These are phyloP conservation scores for Dothideomycetes sp. DNA, from an alignment of 2,329 filamentous ascomycete genomes.

Conservation along the genomic window DNA sequence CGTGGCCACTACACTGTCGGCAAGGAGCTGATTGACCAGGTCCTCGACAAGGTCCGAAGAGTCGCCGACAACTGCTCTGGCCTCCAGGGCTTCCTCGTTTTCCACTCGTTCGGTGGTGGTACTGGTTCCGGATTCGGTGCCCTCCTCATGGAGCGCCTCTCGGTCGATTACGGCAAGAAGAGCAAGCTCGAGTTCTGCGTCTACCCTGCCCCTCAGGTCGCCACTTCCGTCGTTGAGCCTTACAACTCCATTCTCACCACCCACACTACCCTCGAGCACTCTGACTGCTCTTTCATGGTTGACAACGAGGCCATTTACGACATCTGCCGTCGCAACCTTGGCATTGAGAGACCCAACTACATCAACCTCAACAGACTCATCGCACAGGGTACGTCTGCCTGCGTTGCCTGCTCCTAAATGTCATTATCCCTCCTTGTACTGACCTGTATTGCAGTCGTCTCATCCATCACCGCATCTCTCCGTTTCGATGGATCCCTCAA, in stretches of 20 bases:
- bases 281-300: slow-evolving; percentile 99
- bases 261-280: slow-evolving; percentile 98
- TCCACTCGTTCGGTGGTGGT: slow-evolving; percentile 99
- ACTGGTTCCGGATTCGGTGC: slow-evolving; percentile 98
- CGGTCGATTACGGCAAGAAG: slow-evolving; percentile 99
- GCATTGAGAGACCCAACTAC: slow-evolving; percentile 93
- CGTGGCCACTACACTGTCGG: slow-evolving; percentile 99
- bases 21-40: slow-evolving; percentile 98
- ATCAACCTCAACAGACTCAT: slow-evolving; percentile 99
- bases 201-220: slow-evolving; percentile 94
- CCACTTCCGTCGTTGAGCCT: slow-evolving; percentile 95
- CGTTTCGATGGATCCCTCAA: slow-evolving; percentile 98
- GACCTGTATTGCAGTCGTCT: slow-evolving; percentile 57
- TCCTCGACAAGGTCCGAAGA: slow-evolving; percentile 93
- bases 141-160: slow-evolving; percentile 96
- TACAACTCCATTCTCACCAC: slow-evolving; percentile 99
- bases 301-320: slow-evolving; percentile 99
- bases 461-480: slow-evolving; percentile 94
- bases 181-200: slow-evolving; percentile 99
- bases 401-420: not conserved
- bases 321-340: slow-evolving; percentile 95
- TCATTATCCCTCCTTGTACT: not conserved
- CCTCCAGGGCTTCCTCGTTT: slow-evolving; percentile 97
- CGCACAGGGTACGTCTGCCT: slow-evolving; percentile 62
- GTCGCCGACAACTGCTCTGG: slow-evolving; percentile 97